These are phyloP conservation scores for Kockiozyma suomiensis DNA, from an alignment of 805 yeast genomes.

Conservation along the genomic window DNA sequence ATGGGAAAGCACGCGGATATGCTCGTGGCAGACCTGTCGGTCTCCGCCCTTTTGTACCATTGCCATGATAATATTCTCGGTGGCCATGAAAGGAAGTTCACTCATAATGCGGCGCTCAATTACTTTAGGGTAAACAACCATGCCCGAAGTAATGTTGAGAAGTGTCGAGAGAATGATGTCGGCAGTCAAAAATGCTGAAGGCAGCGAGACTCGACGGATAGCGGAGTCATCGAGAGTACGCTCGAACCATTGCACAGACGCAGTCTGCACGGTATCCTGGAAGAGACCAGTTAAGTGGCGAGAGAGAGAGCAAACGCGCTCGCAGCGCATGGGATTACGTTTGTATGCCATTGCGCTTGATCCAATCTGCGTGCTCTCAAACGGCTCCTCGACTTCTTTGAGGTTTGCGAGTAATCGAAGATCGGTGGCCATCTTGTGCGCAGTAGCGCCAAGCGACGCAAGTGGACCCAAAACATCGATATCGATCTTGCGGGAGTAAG, in stretches of 20 bases:
- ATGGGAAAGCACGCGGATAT: conserved; percentile 93
- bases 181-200: conserved; percentile 94
- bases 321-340: conserved; percentile 99
- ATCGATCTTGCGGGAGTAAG: conserved; percentile 98
- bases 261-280: conserved; percentile 93
- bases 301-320: conserved; percentile 96
- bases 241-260: conserved; percentile 99
- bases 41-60: conserved; percentile 98
- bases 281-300: conserved; percentile 92
- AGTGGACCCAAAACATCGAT: conserved; percentile 91
- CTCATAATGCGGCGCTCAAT: conserved; percentile 93
- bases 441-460: conserved; percentile 91
- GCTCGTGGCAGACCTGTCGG: conserved; percentile 98
- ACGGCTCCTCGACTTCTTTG: conserved; percentile 98
- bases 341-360: conserved; percentile 99
- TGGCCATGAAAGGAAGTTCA: conserved; percentile 99
- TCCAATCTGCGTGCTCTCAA: conserved; percentile 97
- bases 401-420: conserved; percentile 92
- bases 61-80: conserved; percentile 98
- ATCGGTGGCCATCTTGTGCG: conserved; percentile 98
- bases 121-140: conserved; percentile 98
- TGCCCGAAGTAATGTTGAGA: conserved; percentile 88
- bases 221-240: conserved; percentile 98
- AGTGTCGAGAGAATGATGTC: conserved; percentile 89
- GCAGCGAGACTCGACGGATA: conserved; percentile 93